These are phyloP conservation scores for Coix lacrymajobi DNA, from an alignment of 176 grass and related monocot species.

Conservation along the genomic window DNA sequence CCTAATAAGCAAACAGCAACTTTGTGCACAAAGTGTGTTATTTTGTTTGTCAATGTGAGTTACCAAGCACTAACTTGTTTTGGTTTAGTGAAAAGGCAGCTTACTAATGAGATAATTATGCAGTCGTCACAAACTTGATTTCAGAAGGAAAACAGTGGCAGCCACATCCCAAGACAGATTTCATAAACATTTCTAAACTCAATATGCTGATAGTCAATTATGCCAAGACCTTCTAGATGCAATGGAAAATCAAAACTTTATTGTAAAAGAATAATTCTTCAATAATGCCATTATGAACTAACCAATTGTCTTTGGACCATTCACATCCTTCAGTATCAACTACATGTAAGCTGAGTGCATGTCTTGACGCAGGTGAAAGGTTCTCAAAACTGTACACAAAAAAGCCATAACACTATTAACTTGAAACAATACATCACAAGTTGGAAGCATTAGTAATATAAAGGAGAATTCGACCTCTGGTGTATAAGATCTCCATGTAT, in stretches of 20 bases:
- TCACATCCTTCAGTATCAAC: constrained; percentile 77
- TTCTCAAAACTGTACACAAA: constrained; percentile 75
- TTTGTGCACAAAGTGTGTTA: not conserved
- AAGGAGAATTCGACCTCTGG: constrained; percentile 58
- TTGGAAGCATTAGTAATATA: not conserved
- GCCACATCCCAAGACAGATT: not conserved
- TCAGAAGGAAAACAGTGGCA: not conserved
- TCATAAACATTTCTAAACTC: not conserved
- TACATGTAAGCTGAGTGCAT: constrained; percentile 81
- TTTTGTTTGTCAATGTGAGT: not conserved
- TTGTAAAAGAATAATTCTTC: not conserved
- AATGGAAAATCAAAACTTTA: not conserved
- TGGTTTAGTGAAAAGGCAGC: not conserved
- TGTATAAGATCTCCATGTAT: constrained; percentile 94
- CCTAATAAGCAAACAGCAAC: not conserved
- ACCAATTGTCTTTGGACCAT: constrained; percentile 94
- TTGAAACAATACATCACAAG: not conserved
- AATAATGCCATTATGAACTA: constrained; percentile 29
- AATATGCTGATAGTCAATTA: not conserved
- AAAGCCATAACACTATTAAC: constrained; percentile 12
- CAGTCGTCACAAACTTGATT: not conserved
- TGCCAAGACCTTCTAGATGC: not conserved
- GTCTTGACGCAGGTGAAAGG: constrained; percentile 70
- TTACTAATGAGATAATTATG: not conserved
- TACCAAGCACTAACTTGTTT: not conserved